Evolutionary conservation across 2,329 filamentous ascomycete genomes (phyloP).

Genomic region (Fusarium sp.): DNA sequence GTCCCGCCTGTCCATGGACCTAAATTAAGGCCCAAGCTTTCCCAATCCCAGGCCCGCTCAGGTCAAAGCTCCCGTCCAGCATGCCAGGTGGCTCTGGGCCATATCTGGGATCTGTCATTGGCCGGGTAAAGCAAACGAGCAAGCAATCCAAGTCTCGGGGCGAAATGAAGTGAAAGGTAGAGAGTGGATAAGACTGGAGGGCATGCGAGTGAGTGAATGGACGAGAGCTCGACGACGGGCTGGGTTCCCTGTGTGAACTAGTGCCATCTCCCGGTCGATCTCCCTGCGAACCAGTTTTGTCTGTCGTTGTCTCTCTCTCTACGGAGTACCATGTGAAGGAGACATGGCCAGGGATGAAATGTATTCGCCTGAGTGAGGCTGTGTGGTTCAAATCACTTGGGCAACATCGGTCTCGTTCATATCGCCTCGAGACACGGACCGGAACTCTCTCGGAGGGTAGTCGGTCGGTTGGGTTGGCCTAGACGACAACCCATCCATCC

Average conservation of each 20-base stretch:
- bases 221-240: background rate
- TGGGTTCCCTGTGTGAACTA: background rate
- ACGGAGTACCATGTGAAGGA: background rate
- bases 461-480: conserved; percentile 5
- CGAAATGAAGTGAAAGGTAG: conserved; percentile 36
- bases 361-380: background rate
- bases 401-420: background rate
- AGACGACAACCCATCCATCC: background rate
- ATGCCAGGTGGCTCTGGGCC: conserved; percentile 13
- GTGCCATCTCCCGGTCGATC: conserved; percentile 21
- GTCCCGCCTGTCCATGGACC: background rate
- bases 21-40: conserved; percentile 20
- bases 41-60: background rate
- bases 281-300: conserved; percentile 7
- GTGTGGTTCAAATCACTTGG: background rate
- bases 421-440: background rate
- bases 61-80: background rate
- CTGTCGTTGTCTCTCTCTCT: background rate
- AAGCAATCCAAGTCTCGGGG: conserved; percentile 20
- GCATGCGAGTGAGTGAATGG: background rate
- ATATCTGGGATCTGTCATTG: conserved; percentile 37
- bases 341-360: background rate
- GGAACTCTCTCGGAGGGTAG: background rate
- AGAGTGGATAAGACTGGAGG: conserved; percentile 26
- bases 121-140: conserved; percentile 14